phyloP scores from a whole-genome alignment of 768 basidiomycete species.

The Tubosaeta sp. region DNA sequence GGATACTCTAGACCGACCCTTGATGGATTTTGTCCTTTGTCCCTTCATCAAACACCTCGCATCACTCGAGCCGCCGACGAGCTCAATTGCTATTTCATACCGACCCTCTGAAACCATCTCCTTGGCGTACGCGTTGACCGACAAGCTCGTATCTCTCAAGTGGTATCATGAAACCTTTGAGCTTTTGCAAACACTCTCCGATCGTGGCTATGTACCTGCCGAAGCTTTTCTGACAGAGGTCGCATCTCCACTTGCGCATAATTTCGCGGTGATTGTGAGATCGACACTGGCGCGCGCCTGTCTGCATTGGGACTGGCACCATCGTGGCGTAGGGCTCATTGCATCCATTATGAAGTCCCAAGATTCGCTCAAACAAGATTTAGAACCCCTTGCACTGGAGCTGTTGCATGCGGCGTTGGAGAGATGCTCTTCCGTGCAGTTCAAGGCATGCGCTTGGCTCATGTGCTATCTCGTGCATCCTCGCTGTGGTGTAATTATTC shows the following conservation, averaged over 20 bases:
- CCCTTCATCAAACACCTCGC: conserved; percentile 29
- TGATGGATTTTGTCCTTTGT: conserved; percentile 27
- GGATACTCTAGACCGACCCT: conserved; percentile 16
- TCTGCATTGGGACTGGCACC: conserved; percentile 51
- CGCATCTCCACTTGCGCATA: conserved; percentile 25
- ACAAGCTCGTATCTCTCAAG: conserved; percentile 36
- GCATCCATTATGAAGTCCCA: conserved; percentile 23
- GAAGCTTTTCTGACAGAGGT: conserved; percentile 42
- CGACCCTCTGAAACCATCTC: conserved; percentile 36
- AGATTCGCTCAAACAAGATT: conserved; percentile 16
- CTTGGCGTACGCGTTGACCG: conserved; percentile 40
- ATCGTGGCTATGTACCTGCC: conserved; percentile 41
- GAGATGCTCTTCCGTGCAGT: conserved; percentile 32
- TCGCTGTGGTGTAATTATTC: conserved; percentile 32
- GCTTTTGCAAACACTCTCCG: conserved; percentile 47
- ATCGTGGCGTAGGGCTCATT: conserved; percentile 39
- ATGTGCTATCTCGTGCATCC: conserved; percentile 37
- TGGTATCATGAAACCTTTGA: conserved; percentile 37
- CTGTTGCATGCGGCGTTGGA: conserved; percentile 41
- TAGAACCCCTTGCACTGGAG: conserved; percentile 39
- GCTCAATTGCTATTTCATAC: conserved; percentile 31
- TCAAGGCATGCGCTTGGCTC: conserved; percentile 38
- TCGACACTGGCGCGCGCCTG: conserved; percentile 49
- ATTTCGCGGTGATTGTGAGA: conserved; percentile 46
- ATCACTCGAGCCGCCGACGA: conserved; percentile 24